Percentiles rank a stretch among this genome's conserved stretches.
These are phyloP conservation scores for Plenodomus tracheiphilus DNA, from an alignment of 2,329 filamentous ascomycete genomes.

Conservation along the genomic window DNA sequence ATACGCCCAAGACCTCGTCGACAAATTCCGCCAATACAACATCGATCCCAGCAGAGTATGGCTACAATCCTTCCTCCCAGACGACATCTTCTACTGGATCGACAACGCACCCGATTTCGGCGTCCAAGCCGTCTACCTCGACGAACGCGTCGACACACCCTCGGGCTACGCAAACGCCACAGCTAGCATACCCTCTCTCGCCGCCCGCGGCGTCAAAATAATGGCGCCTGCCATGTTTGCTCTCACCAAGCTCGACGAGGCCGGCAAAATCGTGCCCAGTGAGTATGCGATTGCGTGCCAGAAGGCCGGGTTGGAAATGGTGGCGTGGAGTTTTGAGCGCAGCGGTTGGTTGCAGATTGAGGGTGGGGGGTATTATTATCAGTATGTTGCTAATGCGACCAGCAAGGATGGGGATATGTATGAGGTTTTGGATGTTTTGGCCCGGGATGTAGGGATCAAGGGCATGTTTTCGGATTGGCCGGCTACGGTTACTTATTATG, in stretches of 20 bases:
- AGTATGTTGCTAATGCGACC: slow-evolving; percentile 51
- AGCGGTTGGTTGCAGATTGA: slow-evolving; percentile 62
- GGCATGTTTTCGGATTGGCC: slow-evolving; percentile 73
- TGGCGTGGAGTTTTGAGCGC: slow-evolving; percentile 71
- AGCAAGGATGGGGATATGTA: slow-evolving; percentile 68
- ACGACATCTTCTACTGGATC: slow-evolving; percentile 70
- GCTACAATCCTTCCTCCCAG: slow-evolving; percentile 68
- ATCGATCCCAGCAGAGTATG: slow-evolving; percentile 48
- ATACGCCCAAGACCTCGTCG: slow-evolving; percentile 65
- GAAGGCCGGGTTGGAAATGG: slow-evolving; percentile 64
- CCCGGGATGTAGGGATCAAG: slow-evolving; percentile 61
- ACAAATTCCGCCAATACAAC: slow-evolving; percentile 44
- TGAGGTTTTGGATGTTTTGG: slow-evolving; percentile 66
- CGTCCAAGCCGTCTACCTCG: slow-evolving; percentile 66
- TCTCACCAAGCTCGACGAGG: slow-evolving; percentile 56
- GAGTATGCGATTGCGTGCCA: slow-evolving; percentile 65
- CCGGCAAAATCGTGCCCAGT: slow-evolving; percentile 63
- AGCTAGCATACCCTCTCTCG: slow-evolving; percentile 60
- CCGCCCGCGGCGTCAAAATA: slow-evolving; percentile 62
- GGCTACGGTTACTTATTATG: slow-evolving; percentile 70
- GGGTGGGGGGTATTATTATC: slow-evolving; percentile 46
- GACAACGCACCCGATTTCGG: slow-evolving; percentile 63
- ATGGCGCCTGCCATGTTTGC: slow-evolving; percentile 67
- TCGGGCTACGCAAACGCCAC: slow-evolving; percentile 59
- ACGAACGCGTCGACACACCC: slow-evolving; percentile 58